Conservation (phyloP, 176 grass and related monocot species). For the Aegilops longissima region DNA sequence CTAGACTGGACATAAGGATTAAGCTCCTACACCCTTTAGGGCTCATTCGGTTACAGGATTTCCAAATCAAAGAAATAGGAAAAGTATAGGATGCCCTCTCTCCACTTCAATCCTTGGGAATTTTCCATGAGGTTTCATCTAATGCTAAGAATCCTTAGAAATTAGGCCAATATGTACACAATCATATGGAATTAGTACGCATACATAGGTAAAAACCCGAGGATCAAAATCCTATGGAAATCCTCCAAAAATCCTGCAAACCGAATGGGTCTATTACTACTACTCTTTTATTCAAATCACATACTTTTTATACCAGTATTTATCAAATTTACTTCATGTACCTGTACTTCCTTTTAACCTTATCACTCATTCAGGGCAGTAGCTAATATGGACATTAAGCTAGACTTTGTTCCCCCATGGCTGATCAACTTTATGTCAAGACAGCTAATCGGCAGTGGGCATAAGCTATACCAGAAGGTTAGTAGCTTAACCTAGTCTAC, state of each 20-base stretch:
- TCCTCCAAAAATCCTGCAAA: neutral
- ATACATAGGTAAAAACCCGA: neutral
- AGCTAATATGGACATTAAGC: conserved; percentile 95
- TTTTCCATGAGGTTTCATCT: neutral
- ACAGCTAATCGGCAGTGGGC: conserved; percentile 77
- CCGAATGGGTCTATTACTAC: neutral
- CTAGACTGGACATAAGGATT: neutral
- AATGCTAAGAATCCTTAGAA: neutral
- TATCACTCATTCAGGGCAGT: conserved; percentile 63
- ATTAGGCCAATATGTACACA: neutral
- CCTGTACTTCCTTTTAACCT: neutral
- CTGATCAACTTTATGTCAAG: conserved; percentile 97
- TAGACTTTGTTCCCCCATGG: conserved; percentile 92
- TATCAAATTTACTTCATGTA: conserved; percentile 4
- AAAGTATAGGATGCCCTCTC: neutral
- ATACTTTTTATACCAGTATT: neutral
- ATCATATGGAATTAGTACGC: neutral
- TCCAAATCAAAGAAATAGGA: neutral
- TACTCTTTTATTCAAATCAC: neutral
- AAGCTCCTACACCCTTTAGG: neutral
- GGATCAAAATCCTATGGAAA: neutral
- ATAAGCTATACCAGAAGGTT: conserved; percentile 95
- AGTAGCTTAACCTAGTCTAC: neutral
- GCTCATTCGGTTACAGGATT: neutral
- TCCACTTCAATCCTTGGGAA: neutral